Base-by-base conservation (phyloP, 768 basidiomycete genomes). In the Suillus fuscotomentosus region DNA sequence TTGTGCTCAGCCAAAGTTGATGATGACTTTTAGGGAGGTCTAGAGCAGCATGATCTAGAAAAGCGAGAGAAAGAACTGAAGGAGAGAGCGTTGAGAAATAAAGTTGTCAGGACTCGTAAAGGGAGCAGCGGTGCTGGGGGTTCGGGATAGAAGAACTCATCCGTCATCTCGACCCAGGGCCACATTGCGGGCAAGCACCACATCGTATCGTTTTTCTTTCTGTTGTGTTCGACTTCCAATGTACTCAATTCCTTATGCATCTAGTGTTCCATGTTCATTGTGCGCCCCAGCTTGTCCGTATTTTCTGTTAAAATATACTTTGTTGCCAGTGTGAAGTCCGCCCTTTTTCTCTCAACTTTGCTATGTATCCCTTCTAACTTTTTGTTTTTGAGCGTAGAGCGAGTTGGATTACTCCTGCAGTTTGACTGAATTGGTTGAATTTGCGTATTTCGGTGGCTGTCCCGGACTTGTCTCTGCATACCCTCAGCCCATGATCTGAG, bases 41-140 rank as follows among this genome's bases (percentile, higher is more conserved):
- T 65, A 41, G 41, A 51, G 59, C 13, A 63, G 63, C 31, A 64
- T 14, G 91, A 91, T 42, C 78, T 94, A 53, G 85, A 86, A 69
- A 84, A 79, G 68, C 76, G 89, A 63, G 92, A 94, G 71, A 92
- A 84, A 67, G 92, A 94, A 71, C 72, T 94, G 65, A 94, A 92
- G 73, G 92, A 94, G 69, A 86, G 79, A 72, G 91, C 92, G 15
- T 74, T 94, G 72, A 84, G 92, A 70, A 93, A 94, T 71, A 94
- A 94, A 72, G 92, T 94, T 54, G 81, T 88, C 61, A 81, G 88
- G 71, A 90, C 88, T 38, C 80, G 91, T 68, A 91, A 89, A 72
- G 78, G 72, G 20, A 80, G 76, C 65, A 68, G 68, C 53, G 72
- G 71, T 17, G 57, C 62, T n/a, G 51, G n/a, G 1, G 66, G 67